Percentiles rank a stretch among this genome's conserved stretches.
These are phyloP conservation scores for Dothideomycetes sp. DNA, from an alignment of 2,329 filamentous ascomycete species.

Conservation along the genomic window DNA sequence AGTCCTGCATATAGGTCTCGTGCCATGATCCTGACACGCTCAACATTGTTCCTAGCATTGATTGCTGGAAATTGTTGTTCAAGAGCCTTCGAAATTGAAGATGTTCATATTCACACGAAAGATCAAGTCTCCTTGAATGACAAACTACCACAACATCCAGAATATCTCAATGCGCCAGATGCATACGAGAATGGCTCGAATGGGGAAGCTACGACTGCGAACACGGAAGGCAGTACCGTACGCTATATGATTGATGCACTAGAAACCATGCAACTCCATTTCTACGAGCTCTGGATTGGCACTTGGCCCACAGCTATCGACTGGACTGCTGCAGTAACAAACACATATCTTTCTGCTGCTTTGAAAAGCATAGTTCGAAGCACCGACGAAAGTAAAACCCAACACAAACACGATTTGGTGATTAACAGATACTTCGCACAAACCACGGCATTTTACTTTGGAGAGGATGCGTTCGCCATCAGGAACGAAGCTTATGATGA, in stretches of 20 bases:
- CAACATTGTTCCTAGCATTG: neutral
- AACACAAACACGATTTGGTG: neutral
- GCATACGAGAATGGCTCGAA: too few relatives aligned
- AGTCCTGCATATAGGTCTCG: too few relatives aligned
- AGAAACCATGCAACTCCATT: slow-evolving; percentile 63
- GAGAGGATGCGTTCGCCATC: slow-evolving; percentile 68
- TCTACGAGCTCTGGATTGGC: slow-evolving; percentile 67
- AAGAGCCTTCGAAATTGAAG: neutral
- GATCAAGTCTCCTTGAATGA: neutral
- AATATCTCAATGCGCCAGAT: too few relatives aligned
- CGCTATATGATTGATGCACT: slow-evolving; percentile 44
- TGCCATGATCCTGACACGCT: slow-evolving; percentile 1
- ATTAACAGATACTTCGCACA: slow-evolving; percentile 77
- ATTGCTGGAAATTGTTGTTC: slow-evolving; percentile 1
- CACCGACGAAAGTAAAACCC: neutral
- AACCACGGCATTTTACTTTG: slow-evolving; percentile 70
- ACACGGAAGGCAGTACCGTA: neutral
- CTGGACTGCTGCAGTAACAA: slow-evolving; percentile 83
- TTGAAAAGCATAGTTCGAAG: slow-evolving; percentile 3
- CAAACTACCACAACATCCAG: neutral
- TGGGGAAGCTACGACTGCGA: neutral
- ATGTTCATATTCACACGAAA: neutral
- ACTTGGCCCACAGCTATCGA: slow-evolving; percentile 83
- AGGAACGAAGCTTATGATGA: slow-evolving; percentile 80
- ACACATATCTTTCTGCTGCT: slow-evolving; percentile 58